Conservation (phyloP, 208 protist species). For the Trypanosoma boissoni region DNA sequence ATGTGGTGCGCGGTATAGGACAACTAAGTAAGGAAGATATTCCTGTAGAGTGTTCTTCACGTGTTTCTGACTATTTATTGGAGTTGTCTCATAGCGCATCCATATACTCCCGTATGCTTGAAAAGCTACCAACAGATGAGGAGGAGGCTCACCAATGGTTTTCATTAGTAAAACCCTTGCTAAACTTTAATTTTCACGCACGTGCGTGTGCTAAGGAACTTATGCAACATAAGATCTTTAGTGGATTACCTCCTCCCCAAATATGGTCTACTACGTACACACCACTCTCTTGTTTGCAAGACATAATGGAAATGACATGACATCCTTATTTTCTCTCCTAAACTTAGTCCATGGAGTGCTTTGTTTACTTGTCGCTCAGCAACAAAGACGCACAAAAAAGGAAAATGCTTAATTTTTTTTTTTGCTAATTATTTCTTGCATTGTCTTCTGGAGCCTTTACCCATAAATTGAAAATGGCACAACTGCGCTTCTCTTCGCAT, state of each 20-base stretch:
- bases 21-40: slow-evolving; percentile 7
- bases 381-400: too few species aligned
- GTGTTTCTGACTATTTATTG: slow-evolving; percentile 22
- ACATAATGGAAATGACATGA: slow-evolving; percentile 10
- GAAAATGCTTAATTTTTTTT: too few species aligned
- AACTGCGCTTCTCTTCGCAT: neutral
- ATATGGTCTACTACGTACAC: neutral
- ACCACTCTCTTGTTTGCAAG: slow-evolving; percentile 1
- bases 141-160: slow-evolving; percentile 18
- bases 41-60: slow-evolving; percentile 19
- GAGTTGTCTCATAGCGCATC: slow-evolving; percentile 13
- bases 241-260: slow-evolving; percentile 6
- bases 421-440: too few species aligned
- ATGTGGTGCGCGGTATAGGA: slow-evolving; percentile 21
- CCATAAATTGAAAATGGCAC: too few species aligned
- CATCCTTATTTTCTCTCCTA: slow-evolving; percentile 1
- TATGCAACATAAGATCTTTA: slow-evolving; percentile 11
- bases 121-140: neutral
- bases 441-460: too few species aligned
- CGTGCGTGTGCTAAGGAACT: slow-evolving; percentile 5
- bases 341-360: too few species aligned
- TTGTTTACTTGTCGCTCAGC: too few species aligned
- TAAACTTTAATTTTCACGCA: slow-evolving; percentile 22
- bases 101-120: slow-evolving; percentile 13
- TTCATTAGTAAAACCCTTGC: slow-evolving; percentile 17